These are phyloP conservation scores for Platanus orientalis DNA, from an alignment of 164 flowering plant genomes.

Conservation along the genomic window DNA sequence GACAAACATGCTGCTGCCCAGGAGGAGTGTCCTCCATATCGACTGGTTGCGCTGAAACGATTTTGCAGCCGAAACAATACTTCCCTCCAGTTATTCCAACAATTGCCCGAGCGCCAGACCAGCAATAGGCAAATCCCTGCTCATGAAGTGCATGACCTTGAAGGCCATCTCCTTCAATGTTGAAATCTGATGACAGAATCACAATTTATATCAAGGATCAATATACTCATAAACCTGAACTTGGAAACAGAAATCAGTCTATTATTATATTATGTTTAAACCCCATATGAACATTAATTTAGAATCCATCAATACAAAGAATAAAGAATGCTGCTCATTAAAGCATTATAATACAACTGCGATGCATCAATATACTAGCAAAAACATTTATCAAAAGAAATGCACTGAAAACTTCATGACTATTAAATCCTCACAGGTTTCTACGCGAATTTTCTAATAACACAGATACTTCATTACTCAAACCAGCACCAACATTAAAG, in stretches of 20 bases:
- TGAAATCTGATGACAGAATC: conserved; percentile 40
- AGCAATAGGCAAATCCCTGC: conserved; percentile 64
- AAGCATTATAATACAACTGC: too few species aligned
- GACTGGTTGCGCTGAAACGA: conserved; percentile 46
- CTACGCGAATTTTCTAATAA: too few species aligned
- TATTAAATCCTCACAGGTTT: too few species aligned
- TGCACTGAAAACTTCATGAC: too few species aligned
- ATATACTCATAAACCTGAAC: neutral
- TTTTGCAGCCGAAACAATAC: conserved; percentile 60
- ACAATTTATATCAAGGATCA: neutral
- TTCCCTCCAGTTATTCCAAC: conserved; percentile 57
- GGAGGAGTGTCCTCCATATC: conserved; percentile 54
- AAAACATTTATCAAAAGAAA: too few species aligned
- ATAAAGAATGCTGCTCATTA: too few species aligned
- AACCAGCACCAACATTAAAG: too few species aligned
- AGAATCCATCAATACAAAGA: neutral
- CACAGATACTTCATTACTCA: too few species aligned
- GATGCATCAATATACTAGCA: too few species aligned
- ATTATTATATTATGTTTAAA: neutral
- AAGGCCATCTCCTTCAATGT: conserved; percentile 44
- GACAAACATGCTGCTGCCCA: conserved; percentile 49
- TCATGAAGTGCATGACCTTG: conserved; percentile 45
- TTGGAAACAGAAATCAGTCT: neutral
- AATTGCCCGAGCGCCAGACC: conserved; percentile 67
- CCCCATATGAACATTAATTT: too few species aligned